Conservation (phyloP, 208 protist species). For the Leishmania mexicana region DNA sequence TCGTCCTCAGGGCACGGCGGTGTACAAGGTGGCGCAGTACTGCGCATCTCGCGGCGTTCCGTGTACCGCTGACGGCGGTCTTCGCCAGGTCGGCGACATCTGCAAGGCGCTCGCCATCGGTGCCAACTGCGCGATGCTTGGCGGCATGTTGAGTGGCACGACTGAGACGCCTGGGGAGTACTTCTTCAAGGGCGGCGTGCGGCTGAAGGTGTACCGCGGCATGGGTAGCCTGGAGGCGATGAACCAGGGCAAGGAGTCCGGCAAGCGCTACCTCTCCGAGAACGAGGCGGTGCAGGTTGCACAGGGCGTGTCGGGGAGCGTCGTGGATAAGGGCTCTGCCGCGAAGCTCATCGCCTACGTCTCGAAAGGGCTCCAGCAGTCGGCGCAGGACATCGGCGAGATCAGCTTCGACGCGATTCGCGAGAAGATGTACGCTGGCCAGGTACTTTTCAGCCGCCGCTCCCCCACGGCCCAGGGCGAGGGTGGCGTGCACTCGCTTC, state of each 20-base stretch:
- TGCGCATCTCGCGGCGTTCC: slow-evolving; percentile 91
- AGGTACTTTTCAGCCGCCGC: slow-evolving; percentile 93
- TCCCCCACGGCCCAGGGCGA: slow-evolving; percentile 92
- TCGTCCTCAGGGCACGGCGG: slow-evolving; percentile 95
- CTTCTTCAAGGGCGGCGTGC: slow-evolving; percentile 92
- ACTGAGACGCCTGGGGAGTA: slow-evolving; percentile 93
- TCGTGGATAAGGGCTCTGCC: slow-evolving; percentile 93
- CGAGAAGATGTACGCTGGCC: slow-evolving; percentile 88
- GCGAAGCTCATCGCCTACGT: slow-evolving; percentile 89
- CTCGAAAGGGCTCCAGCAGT: slow-evolving; percentile 92
- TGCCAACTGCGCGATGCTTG: slow-evolving; percentile 89
- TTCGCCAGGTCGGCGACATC: slow-evolving; percentile 94
- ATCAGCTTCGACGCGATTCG: slow-evolving; percentile 77
- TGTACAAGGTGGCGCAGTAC: slow-evolving; percentile 93
- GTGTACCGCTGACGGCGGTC: slow-evolving; percentile 94
- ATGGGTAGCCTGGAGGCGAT: slow-evolving; percentile 97
- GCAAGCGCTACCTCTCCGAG: slow-evolving; percentile 92
- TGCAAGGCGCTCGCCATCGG: slow-evolving; percentile 95
- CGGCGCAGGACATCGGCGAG: slow-evolving; percentile 93
- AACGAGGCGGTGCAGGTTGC: slow-evolving; percentile 91
- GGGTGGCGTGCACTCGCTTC: slow-evolving; percentile 92
- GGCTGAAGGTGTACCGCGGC: slow-evolving; percentile 96
- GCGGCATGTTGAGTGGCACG: slow-evolving; percentile 93
- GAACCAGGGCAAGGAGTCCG: slow-evolving; percentile 88
- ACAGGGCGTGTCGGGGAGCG: slow-evolving; percentile 92